Evolutionary conservation across 306 rosid species (phyloP), one percentile per base, ranked within the genome.

Genomic region (Crataegus laevigata): DNA sequence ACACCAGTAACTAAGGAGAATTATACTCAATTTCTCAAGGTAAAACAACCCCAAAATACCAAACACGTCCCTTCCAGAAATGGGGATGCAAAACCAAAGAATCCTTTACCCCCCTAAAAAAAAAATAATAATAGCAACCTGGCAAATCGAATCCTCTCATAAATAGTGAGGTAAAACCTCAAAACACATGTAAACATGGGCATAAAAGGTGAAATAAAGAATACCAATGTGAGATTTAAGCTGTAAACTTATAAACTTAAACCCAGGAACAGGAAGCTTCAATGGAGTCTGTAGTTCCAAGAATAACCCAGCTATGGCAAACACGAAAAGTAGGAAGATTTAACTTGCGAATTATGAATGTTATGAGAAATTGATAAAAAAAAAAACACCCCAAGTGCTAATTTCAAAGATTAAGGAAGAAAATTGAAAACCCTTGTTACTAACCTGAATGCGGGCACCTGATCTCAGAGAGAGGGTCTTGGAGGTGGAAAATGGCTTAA

Each of bases 401-500:
- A 21, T 21, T 71, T 6, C 57, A 34, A 36, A 1, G 30, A 32
- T 59, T 68, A 3, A 6, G 1, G 59, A 47, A 50, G 28, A 28
- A 50, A 21, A 42, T 32, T 54, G 52, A 14, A 55, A 30, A 32
- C 50, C 75, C 75, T 52, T 12, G 26, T 54, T 13, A 59, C 77
- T 73, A 26, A 73, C 77, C 77, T 42, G 59, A 50, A 73, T 21
- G 57, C 18, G 3, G 4, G 43, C 29, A 40, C 42, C 77, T 60
- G 77, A 59, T 60, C 68, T 42, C 58, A 10, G 77, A 73, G 77
- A 22, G 14, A 73, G 28, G 42, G 68, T 59, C 58, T 26, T 26
- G 68, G 50, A 60, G 76, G 63, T 40, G 67, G 26, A 47, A 42
- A 42, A 25, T 4, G 66, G 40, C 9, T 55, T 25, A 8, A 18